phyloP scores from a whole-genome alignment of 148 eudicot genomes.

The Camellia japonica region DNA sequence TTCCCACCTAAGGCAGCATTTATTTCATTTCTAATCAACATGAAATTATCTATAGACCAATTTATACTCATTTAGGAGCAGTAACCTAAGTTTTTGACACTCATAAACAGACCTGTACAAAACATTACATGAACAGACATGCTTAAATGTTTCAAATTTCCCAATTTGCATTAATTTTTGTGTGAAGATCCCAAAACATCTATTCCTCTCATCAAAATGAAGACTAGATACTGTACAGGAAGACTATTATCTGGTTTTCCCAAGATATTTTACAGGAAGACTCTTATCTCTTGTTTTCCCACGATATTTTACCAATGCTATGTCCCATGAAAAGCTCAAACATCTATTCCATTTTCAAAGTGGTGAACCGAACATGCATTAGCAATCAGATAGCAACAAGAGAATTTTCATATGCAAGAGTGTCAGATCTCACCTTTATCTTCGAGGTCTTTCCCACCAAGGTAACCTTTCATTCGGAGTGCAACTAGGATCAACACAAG shows the following conservation, averaged over 20 bases:
- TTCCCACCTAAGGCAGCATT: not conserved
- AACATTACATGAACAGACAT: not conserved
- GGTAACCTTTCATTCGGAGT: constrained; percentile 44
- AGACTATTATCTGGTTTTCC: not conserved
- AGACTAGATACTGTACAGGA: not conserved
- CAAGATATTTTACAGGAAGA: constrained; percentile 5
- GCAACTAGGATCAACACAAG: constrained; percentile 33
- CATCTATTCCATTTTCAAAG: not conserved
- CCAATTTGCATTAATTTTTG: not conserved
- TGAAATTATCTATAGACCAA: not conserved
- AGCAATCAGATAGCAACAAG: not conserved
- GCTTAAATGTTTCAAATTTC: not conserved
- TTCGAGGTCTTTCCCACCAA: constrained; percentile 46
- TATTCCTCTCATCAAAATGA: not conserved
- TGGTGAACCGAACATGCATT: not conserved
- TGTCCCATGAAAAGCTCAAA: not conserved
- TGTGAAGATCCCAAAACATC: not conserved
- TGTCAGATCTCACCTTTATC: constrained; percentile 34
- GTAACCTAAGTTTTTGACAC: not conserved
- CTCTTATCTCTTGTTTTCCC: not conserved
- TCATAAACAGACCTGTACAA: not conserved
- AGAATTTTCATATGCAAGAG: not conserved
- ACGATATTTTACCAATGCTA: constrained; percentile 1
- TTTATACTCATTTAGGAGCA: not conserved
- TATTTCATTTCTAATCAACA: not conserved